phyloP scores from a whole-genome alignment of 2,329 filamentous ascomycete species.

The Aspergillus amoenus region DNA sequence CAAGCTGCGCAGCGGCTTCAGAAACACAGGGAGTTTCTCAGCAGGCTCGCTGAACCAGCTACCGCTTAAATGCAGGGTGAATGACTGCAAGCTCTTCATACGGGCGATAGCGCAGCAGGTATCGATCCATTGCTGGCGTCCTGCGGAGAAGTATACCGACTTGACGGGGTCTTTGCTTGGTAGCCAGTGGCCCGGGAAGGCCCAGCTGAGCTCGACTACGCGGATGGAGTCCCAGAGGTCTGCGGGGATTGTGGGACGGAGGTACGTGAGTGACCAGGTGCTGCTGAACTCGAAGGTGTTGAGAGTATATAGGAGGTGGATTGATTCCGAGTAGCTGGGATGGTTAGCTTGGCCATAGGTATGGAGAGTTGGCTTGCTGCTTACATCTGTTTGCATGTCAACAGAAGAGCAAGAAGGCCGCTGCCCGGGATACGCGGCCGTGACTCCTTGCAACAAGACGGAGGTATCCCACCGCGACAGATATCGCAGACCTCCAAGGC shows the following conservation, averaged over 20 bases:
- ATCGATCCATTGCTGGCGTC: conserved; percentile 38
- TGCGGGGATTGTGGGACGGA: conserved; percentile 33
- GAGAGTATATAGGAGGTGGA: conserved; percentile 34
- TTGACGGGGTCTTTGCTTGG: conserved; percentile 42
- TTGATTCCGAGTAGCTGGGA: conserved; percentile 36
- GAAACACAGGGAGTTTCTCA: conserved; percentile 36
- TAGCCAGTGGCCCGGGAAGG: conserved; percentile 41
- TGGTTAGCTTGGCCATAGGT: not conserved
- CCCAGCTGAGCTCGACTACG: conserved; percentile 38
- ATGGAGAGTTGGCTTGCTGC: not conserved
- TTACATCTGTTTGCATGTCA: conserved; percentile 40
- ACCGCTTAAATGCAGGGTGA: conserved; percentile 31
- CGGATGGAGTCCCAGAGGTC: conserved; percentile 33
- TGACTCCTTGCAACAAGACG: conserved; percentile 25
- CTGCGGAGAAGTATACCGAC: conserved; percentile 37
- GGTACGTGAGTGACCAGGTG: conserved; percentile 40
- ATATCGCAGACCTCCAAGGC: conserved; percentile 31
- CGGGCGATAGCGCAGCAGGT: conserved; percentile 30
- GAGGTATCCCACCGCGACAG: conserved; percentile 31
- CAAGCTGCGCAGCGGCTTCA: conserved; percentile 34
- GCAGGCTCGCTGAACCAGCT: conserved; percentile 40
- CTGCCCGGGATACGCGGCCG: not conserved
- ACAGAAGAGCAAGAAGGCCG: conserved; percentile 28
- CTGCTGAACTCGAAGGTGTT: conserved; percentile 42
- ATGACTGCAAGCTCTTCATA: conserved; percentile 29